Evolutionary conservation across 257 asterid species (phyloP), one percentile per base, ranked within the genome.

Genomic region (Verbascum thapsus): DNA sequence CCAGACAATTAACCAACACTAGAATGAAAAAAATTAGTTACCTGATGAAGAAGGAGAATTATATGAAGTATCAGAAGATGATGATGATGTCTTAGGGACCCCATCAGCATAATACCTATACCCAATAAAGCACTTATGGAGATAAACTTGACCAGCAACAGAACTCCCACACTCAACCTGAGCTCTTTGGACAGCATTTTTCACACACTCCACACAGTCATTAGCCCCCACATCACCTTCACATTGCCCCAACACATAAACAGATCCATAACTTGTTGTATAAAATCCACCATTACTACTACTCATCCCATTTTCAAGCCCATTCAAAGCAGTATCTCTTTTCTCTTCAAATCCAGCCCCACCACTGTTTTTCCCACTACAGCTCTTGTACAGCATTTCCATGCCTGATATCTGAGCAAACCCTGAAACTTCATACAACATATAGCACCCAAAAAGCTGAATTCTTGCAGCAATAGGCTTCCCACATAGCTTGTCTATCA

Each of bases 131-230:
- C 99, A 92, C 73, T 85, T 92, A 51, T 83, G 85, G 22, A 92
- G 95, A 68, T 81, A 92, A 9, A 92, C 76, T 72, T 89, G 95
- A 37, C 95, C 97, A 72, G 89, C 73, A 80, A 85, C 37, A 7
- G 99, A 85, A 73, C 95, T 83, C 52, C 99, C 99, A 80, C 99
- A 92, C 75, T 92, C 99, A 68, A 85, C 96, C 71, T 92, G 99
- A 74, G 96, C 88, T 64, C 78, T 92, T 76, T 92, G 96, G 13
- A 87, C 95, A 43, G 97, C 97, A 80, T 2, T 82, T 70, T 85
- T 82, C 63, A 89, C 97, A 78, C 99, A 92, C 64, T 81, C 87
- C 64, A 42, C 95, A 70, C 99, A 92, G 72, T 92, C 99, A 41
- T 85, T 44, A 49, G 76, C 53, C 22, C 99, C 94, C 60, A 92